phyloP scores from a whole-genome alignment of 768 basidiomycete species.

The Collybia nuda region DNA sequence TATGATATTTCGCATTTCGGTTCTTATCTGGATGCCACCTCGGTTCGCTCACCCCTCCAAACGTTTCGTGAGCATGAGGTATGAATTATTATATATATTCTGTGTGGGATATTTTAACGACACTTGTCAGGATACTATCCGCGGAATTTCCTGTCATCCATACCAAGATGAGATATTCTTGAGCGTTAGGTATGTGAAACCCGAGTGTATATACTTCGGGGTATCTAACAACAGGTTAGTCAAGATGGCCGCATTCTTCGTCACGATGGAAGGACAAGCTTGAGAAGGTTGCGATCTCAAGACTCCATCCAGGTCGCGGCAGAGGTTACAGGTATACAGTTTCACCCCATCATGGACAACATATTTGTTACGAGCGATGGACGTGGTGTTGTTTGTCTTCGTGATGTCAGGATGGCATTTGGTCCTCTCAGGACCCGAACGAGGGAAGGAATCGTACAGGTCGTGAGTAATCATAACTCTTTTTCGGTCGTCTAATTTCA shows the following conservation, averaged over 20 bases:
- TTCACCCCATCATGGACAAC: constrained; percentile 67
- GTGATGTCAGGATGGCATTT: constrained; percentile 76
- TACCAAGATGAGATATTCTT: constrained; percentile 65
- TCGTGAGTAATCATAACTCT: constrained; percentile 28
- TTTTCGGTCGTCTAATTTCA: neutral
- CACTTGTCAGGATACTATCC: constrained; percentile 55
- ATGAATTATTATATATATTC: neutral
- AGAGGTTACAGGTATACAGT: constrained; percentile 66
- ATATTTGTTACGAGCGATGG: constrained; percentile 67
- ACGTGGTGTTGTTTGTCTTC: constrained; percentile 59
- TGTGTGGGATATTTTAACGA: too few species aligned
- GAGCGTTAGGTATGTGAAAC: constrained; percentile 56
- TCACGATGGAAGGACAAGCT: constrained; percentile 52
- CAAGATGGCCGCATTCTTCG: constrained; percentile 70
- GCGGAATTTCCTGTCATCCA: constrained; percentile 67
- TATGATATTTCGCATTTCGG: constrained; percentile 49
- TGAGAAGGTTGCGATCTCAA: constrained; percentile 35
- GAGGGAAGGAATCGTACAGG: constrained; percentile 54
- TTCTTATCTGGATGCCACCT: constrained; percentile 11
- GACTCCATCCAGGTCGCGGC: constrained; percentile 49
- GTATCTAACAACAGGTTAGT: constrained; percentile 29
- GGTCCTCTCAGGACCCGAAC: constrained; percentile 45
- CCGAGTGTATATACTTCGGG: constrained; percentile 10
- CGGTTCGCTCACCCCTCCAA: constrained; percentile 13
- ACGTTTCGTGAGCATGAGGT: constrained; percentile 30